Conservation (phyloP, 2,329 filamentous ascomycete species). For the Aspergillus sp. region DNA sequence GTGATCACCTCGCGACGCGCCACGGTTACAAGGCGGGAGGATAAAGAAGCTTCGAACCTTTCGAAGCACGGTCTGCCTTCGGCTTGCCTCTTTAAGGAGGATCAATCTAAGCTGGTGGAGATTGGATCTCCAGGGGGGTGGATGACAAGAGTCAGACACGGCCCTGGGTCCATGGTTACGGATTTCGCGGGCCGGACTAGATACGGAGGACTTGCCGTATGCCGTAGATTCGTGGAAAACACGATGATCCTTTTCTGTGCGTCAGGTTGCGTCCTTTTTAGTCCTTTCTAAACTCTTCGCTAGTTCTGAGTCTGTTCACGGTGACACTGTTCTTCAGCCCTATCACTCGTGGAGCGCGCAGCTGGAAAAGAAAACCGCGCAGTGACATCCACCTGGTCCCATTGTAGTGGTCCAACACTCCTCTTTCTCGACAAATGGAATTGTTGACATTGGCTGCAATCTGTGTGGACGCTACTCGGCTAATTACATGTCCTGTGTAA, state of each 20-base stretch:
- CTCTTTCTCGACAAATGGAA: background rate
- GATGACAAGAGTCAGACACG: background rate
- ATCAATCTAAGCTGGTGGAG: background rate
- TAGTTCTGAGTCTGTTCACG: background rate
- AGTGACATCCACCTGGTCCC: background rate
- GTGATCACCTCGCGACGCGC: background rate
- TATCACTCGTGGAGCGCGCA: background rate
- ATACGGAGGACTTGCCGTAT: background rate
- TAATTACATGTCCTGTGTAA: background rate
- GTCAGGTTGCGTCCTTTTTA: background rate
- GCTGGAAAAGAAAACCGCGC: background rate
- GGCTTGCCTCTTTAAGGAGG: background rate
- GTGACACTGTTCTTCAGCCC: background rate
- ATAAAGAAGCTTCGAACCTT: constrained; percentile 2
- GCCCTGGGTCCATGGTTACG: background rate
- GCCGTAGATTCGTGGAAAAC: background rate
- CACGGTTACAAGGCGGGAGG: background rate
- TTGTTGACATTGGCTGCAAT: background rate
- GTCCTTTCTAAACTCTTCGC: background rate
- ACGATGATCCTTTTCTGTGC: background rate
- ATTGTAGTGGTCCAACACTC: background rate
- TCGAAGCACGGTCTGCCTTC: background rate
- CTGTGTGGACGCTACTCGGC: background rate
- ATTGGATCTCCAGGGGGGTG: background rate
- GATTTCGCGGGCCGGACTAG: background rate